Conservation (phyloP, 1,139 yeast genomes). For the Blastobotrys petasosporus region DNA sequence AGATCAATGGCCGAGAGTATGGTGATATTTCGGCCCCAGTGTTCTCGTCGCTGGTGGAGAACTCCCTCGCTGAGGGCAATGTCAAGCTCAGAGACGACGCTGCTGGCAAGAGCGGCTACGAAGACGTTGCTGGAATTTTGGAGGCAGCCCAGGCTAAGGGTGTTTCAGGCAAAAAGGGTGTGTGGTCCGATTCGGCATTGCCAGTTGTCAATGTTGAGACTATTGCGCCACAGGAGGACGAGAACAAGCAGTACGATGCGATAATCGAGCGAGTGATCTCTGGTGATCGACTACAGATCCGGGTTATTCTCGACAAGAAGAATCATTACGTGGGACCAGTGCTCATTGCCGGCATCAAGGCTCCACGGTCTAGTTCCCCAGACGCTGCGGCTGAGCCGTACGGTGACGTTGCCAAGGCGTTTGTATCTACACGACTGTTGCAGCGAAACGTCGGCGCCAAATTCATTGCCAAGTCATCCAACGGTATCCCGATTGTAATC, state of each 20-base stretch:
- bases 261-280: constrained; percentile 70
- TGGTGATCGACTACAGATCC: constrained; percentile 66
- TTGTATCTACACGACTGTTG: constrained; percentile 61
- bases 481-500: constrained; percentile 57
- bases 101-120: constrained; percentile 31
- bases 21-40: constrained; percentile 68
- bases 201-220: constrained; percentile 32
- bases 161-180: constrained; percentile 43
- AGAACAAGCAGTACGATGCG: constrained; percentile 42
- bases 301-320: constrained; percentile 43
- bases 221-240: constrained; percentile 34
- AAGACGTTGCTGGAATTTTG: constrained; percentile 37
- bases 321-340: constrained; percentile 48
- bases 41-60: constrained; percentile 53
- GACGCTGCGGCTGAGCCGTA: constrained; percentile 41
- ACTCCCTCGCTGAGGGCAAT: constrained; percentile 52
- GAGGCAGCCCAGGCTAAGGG: constrained; percentile 48
- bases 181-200: constrained; percentile 42
- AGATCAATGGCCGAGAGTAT: constrained; percentile 55
- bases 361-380: constrained; percentile 60
- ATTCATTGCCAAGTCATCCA: constrained; percentile 48
- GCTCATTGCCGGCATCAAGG: constrained; percentile 64
- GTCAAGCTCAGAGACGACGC: constrained; percentile 60
- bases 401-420: constrained; percentile 62
- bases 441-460: constrained; percentile 56